Evolutionary conservation across 176 grass and related monocot species (phyloP).

Genomic region (Bothriochloa decipiens): DNA sequence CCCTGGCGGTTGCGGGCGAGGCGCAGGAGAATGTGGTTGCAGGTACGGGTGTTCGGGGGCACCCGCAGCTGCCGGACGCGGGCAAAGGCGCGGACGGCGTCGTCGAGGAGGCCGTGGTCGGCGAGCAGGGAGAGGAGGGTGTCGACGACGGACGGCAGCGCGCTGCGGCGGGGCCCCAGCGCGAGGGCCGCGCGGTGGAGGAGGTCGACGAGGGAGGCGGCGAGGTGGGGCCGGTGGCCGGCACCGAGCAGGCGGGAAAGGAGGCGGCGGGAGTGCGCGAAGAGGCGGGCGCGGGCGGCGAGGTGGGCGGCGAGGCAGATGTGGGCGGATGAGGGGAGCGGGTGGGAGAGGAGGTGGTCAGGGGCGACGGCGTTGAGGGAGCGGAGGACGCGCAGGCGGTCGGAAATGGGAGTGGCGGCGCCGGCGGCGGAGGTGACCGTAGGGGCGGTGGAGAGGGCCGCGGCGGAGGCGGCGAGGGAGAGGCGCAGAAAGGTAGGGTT

Average conservation of each 20-base stretch:
- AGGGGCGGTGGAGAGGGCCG: constrained; percentile 37
- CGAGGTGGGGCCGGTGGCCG: constrained; percentile 29
- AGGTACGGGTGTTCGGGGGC: constrained; percentile 78
- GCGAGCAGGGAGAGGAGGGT: constrained; percentile 55
- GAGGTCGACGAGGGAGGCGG: constrained; percentile 55
- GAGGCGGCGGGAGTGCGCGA: constrained; percentile 52
- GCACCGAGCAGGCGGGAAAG: constrained; percentile 42
- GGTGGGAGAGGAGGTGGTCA: constrained; percentile 46
- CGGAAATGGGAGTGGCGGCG: constrained; percentile 38
- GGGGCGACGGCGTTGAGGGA: constrained; percentile 37
- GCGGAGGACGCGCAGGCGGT: constrained; percentile 42
- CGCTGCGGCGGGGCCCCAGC: constrained; percentile 44
- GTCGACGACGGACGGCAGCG: constrained; percentile 47
- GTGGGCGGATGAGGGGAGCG: constrained; percentile 52
- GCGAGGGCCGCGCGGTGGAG: constrained; percentile 44
- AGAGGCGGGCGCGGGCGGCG: constrained; percentile 51
- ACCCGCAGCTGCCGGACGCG: constrained; percentile 63
- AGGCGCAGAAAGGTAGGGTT: background rate
- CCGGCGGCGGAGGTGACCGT: background rate
- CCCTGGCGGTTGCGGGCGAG: constrained; percentile 49
- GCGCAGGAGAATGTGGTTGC: constrained; percentile 84
- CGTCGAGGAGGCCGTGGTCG: constrained; percentile 51
- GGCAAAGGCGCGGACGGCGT: constrained; percentile 56
- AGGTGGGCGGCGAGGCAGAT: constrained; percentile 57
- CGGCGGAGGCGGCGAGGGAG: background rate